Base-by-base conservation (phyloP, 768 basidiomycete species). In the Gautieria morchelliformis region DNA sequence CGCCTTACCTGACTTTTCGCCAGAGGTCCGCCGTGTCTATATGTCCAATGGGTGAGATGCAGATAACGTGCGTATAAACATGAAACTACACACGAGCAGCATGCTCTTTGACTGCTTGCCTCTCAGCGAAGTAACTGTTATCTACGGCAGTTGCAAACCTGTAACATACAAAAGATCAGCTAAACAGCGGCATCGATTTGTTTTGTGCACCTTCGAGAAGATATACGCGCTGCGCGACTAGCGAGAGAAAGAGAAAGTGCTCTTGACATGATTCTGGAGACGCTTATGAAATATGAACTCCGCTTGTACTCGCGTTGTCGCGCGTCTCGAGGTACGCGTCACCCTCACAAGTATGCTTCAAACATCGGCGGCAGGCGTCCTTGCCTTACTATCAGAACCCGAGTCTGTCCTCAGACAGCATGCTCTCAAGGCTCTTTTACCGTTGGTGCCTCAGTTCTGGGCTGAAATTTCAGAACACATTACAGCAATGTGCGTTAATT, bases 401-500 rank as follows among this genome's bases (percentile, higher is more conserved):
- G 89, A 94, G 62, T 77, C 83, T 27, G 74, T 87, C 42, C 86
- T 98, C 69, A 91, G 93, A 67, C 84, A 90, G 64, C 89, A 96
- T 77, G 96, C 96, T 22, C 83, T 99, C 64, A 81, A 82, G 51
- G 79, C 85, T 46, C 78, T 99, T 53, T 87, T 83, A 65, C 74
- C 81, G 15, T 80, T 97, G 46, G 92, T 98, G 7, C 83, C 93
- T 40, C 86, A 89, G 64, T 98, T 97, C 71, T 99, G 96, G 96
- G 87, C 95, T 48, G 96, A 99, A 77, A 95, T 98, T 66, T 93
- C 92, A 63, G 96, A 99, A 71, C 83, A 89, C 68, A 86, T 97
- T 64, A 81, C 87, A 35, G 74, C 84, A 59, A 93, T 98, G 94
- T 91, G 69, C 64, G 90, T 75, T 6, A 50, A n/a, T 59, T 52